These are phyloP conservation scores for Exophiala dermatitidis DNA, from an alignment of 2,329 filamentous ascomycete species.

Conservation along the genomic window DNA sequence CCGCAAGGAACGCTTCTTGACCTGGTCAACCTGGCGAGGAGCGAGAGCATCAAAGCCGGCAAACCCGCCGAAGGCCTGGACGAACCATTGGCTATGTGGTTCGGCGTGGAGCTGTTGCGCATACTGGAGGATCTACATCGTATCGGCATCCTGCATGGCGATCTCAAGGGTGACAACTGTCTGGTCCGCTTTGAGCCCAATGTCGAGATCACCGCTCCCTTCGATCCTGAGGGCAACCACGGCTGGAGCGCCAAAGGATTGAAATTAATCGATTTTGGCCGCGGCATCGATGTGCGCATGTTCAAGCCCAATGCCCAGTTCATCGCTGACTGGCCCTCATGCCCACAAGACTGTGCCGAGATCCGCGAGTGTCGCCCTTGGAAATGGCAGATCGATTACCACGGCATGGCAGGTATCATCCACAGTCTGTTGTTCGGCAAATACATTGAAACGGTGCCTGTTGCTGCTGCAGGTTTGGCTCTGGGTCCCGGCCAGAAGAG, in stretches of 20 bases:
- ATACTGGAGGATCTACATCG: conserved; percentile 81
- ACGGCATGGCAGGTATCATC: conserved; percentile 80
- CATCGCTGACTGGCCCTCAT: conserved; percentile 91
- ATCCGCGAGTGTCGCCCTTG: conserved; percentile 90
- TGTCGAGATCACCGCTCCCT: conserved; percentile 51
- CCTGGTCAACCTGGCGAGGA: conserved; percentile 77
- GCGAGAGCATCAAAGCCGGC: conserved; percentile 50
- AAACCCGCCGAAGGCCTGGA: conserved; percentile 57
- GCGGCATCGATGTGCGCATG: conserved; percentile 84
- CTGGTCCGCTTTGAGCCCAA: conserved; percentile 62
- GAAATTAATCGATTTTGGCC: conserved; percentile 86
- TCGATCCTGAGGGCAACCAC: conserved; percentile 62
- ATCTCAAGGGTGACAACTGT: conserved; percentile 93
- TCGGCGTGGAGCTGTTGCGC: conserved; percentile 81
- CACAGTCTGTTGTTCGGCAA: conserved; percentile 88
- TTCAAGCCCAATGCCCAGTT: conserved; percentile 75
- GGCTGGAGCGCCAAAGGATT: conserved; percentile 79
- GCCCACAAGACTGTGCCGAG: conserved; percentile 81
- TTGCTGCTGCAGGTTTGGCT: conserved; percentile 18
- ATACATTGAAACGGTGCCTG: conserved; percentile 70
- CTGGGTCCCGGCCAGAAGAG: conserved; percentile 41
- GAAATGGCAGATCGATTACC: conserved; percentile 97
- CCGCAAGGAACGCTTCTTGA: conserved; percentile 91
- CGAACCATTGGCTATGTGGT: conserved; percentile 89
- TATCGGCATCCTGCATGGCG: conserved; percentile 76